Evolutionary conservation across 2,329 filamentous ascomycete genomes (phyloP), one percentile per base, ranked within the genome.

Genomic region (Parasarocladium wereldwijsianum): DNA sequence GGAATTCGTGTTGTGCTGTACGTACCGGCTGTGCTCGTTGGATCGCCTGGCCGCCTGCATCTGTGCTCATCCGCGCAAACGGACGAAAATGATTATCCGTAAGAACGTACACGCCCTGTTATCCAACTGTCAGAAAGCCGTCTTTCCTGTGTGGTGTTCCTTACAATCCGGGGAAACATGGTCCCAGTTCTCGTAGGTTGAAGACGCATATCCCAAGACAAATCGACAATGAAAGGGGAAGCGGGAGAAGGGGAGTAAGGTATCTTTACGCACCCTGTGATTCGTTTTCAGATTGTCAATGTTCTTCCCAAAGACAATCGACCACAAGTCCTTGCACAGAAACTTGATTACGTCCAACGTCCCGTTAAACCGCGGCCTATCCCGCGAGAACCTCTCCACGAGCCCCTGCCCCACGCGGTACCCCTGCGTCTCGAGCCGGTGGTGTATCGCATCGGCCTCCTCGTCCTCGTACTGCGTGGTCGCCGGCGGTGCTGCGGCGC

Each of bases 281-380:
- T 98, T 98, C 7, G 90, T 98, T 58, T 98, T 98, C 26, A 98
- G 66, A 51, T 98, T 98, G 55, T 98, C 90, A 47, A 98, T 83
- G 53, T 96, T 92, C 57, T 98, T 98, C 50, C 82, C 70, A 55
- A 94, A 98, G 11, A 94, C 71, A 13, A 96, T 65, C 19, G 75
- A 85, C 90, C 90, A 98, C 25, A 98, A 66, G 52, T 98, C 90
- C 61, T 98, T 98, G 70, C 90, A 98, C 29, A 98, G 65, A 48
- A 98, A 96, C 53, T 98, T 98, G 51, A 98, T 98, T 29, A 86
- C 80, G 49, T 96, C 90, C 24, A 98, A 71, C 4, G 86, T 86
- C 43, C 93, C 85, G 37, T 78, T 82, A 49, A 94, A 92, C 28
- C 85, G 80, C 23, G 87, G 84, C 30, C 84, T 69, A 50, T 92